A percentile compares a stretch with the other conserved stretches of the same genome.
These are phyloP conservation scores for Fusarium sp. DNA, from an alignment of 2,329 filamentous ascomycete species.

Conservation along the genomic window DNA sequence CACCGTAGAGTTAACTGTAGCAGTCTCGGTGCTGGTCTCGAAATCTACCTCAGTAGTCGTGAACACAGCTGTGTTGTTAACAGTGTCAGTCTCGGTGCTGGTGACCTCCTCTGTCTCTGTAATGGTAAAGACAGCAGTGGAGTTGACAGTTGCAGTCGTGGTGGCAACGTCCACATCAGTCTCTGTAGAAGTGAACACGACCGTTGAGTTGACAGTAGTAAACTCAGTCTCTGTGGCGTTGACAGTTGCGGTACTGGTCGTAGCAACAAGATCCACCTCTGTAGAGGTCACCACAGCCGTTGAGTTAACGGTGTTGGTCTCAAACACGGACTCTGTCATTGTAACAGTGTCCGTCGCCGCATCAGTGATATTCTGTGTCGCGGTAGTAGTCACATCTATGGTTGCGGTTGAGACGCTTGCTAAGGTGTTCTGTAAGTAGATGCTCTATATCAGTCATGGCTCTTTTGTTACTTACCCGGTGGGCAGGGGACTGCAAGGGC, in stretches of 20 bases:
- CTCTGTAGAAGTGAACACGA: not conserved
- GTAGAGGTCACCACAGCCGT: not conserved
- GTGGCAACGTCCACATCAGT: not conserved
- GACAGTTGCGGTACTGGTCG: not conserved
- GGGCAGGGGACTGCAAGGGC: conserved; percentile 9
- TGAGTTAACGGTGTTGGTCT: not conserved
- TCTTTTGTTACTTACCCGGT: not conserved
- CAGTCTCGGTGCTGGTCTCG: not conserved
- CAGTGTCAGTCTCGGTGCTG: not conserved
- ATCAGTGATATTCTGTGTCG: not conserved
- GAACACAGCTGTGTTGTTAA: not conserved
- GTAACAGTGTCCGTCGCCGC: not conserved
- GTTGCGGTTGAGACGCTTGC: not conserved
- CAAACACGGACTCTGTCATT: not conserved
- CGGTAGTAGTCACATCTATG: not conserved
- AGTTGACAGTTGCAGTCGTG: not conserved
- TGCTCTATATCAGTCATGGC: not conserved
- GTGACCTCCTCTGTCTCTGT: not conserved
- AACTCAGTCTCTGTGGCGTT: not conserved
- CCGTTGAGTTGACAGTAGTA: not conserved
- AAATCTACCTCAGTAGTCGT: not conserved
- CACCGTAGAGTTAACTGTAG: not conserved
- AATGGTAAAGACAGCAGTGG: not conserved
- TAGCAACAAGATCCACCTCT: not conserved
- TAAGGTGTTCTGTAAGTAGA: not conserved